phyloP scores from a whole-genome alignment of 1,139 yeast genomes.

The Candida buenavistaensis region DNA sequence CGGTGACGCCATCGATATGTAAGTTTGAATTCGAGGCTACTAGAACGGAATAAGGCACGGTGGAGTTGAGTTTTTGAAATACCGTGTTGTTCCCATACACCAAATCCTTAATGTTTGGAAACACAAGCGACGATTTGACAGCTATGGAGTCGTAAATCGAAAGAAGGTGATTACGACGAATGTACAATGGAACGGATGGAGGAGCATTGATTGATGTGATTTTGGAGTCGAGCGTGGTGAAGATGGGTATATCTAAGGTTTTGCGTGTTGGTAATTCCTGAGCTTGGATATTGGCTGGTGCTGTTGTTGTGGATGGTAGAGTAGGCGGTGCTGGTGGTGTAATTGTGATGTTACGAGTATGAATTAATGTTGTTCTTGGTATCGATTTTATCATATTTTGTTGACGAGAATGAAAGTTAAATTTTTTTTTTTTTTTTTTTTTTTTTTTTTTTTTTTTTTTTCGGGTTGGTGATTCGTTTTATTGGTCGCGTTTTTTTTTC shows the following conservation, averaged over 20 bases:
- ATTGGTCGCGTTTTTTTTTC: too few relatives aligned
- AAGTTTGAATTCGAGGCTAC: conserved; percentile 28
- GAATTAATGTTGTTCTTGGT: too few relatives aligned
- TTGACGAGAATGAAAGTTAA: too few relatives aligned
- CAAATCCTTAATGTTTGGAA: too few relatives aligned
- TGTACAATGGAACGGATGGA: conserved; percentile 55
- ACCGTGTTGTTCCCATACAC: conserved; percentile 37
- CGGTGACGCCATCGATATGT: conserved; percentile 54
- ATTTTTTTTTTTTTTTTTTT: too few relatives aligned
- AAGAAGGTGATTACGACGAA: conserved; percentile 49
- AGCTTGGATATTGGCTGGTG: conserved; percentile 20
- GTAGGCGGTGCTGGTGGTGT: not conserved
- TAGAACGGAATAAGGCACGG: conserved; percentile 47
- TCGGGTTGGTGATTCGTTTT: too few relatives aligned
- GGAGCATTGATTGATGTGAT: conserved; percentile 49
- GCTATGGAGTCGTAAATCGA: conserved; percentile 41
- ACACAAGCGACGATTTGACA: too few relatives aligned
- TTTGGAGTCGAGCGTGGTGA: conserved; percentile 42
- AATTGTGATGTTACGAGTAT: too few relatives aligned
- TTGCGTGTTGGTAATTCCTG: conserved; percentile 17
- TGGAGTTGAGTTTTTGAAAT: conserved; percentile 48
- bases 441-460: too few relatives aligned
- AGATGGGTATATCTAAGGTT: conserved; percentile 24
- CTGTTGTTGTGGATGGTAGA: conserved; percentile 16
- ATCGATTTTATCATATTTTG: too few relatives aligned